Percentiles rank a stretch among this genome's conserved stretches.
phyloP scores from a whole-genome alignment of 164 flowering plant genomes.

The Pachysandra terminalis region DNA sequence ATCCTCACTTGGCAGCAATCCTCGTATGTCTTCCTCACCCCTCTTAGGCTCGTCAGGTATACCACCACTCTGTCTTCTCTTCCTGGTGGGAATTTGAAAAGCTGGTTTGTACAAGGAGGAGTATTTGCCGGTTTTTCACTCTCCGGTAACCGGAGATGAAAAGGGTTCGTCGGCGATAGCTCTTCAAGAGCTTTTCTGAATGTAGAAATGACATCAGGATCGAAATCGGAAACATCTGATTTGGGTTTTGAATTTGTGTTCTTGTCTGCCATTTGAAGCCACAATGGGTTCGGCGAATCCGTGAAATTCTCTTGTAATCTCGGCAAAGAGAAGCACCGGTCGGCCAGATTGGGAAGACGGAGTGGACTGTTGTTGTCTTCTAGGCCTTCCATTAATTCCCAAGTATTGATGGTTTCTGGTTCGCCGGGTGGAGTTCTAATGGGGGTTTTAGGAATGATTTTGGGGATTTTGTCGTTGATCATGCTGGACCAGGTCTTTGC shows the following conservation, averaged over 20 bases:
- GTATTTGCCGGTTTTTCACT: slow-evolving; percentile 7
- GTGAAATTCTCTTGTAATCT: slow-evolving; percentile 12
- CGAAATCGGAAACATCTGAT: slow-evolving; percentile 37
- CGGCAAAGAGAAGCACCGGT: slow-evolving; percentile 55
- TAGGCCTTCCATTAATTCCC: slow-evolving; percentile 94
- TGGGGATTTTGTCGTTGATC: slow-evolving; percentile 62
- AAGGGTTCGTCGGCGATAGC: slow-evolving; percentile 38
- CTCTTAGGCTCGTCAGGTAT: slow-evolving; percentile 86
- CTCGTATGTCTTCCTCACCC: slow-evolving; percentile 89
- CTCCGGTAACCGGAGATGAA: slow-evolving; percentile 20
- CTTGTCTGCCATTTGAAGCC: slow-evolving; percentile 31
- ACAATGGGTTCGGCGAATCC: slow-evolving; percentile 23
- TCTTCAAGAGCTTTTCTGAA: slow-evolving; percentile 55
- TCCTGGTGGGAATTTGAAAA: slow-evolving; percentile 16
- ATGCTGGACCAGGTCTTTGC: slow-evolving; percentile 73
- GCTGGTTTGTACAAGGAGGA: not conserved
- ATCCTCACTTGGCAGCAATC: slow-evolving; percentile 69
- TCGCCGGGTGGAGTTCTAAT: slow-evolving; percentile 71
- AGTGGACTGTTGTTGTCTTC: slow-evolving; percentile 65
- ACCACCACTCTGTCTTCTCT: slow-evolving; percentile 53
- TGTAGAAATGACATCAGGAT: slow-evolving; percentile 51
- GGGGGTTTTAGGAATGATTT: slow-evolving; percentile 54
- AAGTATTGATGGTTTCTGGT: slow-evolving; percentile 79
- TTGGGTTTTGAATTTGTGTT: slow-evolving; percentile 10
- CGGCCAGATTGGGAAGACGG: slow-evolving; percentile 19